phyloP scores from a whole-genome alignment of 2,329 filamentous ascomycete species.

The Gaeumannomyces sp. region DNA sequence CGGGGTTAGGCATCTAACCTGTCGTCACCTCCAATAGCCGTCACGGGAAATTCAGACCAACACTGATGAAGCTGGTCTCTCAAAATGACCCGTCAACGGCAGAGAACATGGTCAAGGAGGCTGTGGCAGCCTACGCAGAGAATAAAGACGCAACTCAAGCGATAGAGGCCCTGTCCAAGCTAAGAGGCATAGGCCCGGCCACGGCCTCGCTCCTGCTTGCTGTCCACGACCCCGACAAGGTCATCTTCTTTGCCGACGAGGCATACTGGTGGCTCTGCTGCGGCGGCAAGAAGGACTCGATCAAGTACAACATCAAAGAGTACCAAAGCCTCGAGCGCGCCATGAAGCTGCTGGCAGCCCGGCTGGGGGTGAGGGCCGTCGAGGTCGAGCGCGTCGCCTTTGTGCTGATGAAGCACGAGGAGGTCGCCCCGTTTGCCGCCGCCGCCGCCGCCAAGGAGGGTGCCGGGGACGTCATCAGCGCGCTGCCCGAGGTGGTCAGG shows the following conservation, averaged over 20 bases:
- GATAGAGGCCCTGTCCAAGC: conserved; percentile 46
- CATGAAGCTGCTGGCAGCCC: conserved; percentile 35
- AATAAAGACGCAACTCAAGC: conserved; percentile 32
- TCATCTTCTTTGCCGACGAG: conserved; percentile 78
- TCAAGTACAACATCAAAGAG: conserved; percentile 67
- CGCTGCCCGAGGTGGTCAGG: neutral
- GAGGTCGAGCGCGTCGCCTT: conserved; percentile 67
- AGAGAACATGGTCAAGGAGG: conserved; percentile 42
- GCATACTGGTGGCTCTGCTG: conserved; percentile 66
- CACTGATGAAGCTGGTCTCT: conserved; percentile 52
- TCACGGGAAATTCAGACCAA: conserved; percentile 58
- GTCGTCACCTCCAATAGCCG: conserved; percentile 30
- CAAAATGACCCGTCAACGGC: conserved; percentile 51
- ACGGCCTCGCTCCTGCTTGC: conserved; percentile 70
- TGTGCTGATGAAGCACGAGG: conserved; percentile 49
- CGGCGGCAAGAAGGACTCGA: conserved; percentile 38
- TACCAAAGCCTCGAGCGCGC: conserved; percentile 50
- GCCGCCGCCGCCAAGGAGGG: too few relatives aligned
- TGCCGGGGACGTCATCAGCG: neutral
- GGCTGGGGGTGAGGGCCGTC: conserved; percentile 49
- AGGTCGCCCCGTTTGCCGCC: neutral
- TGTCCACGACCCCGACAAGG: conserved; percentile 49
- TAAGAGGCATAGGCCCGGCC: conserved; percentile 74
- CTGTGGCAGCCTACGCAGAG: conserved; percentile 33
- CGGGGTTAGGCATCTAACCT: neutral